These are phyloP conservation scores for Penicillium expansum DNA, from an alignment of 2,329 filamentous ascomycete genomes.

Conservation along the genomic window DNA sequence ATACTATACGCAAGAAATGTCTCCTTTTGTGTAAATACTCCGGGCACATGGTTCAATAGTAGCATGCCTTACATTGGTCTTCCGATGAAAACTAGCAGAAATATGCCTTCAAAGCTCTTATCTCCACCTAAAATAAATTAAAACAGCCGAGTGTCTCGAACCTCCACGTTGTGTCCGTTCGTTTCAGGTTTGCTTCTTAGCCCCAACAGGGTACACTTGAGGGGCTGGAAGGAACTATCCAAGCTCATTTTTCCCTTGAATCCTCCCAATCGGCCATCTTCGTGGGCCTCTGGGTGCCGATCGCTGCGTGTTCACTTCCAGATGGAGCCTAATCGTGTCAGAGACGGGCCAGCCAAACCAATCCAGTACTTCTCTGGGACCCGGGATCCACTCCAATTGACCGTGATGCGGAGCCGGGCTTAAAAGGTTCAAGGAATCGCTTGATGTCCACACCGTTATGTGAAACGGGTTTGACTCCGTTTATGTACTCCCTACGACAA, in stretches of 20 bases:
- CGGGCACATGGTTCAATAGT: constrained; percentile 10
- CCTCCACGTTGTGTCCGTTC: constrained; percentile 3
- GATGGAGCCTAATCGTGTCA: constrained; percentile 8
- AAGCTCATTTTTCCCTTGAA: background rate
- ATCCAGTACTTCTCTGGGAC: constrained; percentile 10
- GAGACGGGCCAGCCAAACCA: constrained; percentile 17
- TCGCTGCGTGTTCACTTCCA: constrained; percentile 10
- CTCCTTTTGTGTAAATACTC: background rate
- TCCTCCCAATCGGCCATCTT: background rate
- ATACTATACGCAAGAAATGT: background rate
- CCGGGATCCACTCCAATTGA: constrained; percentile 3
- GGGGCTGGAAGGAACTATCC: background rate
- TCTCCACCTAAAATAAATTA: background rate
- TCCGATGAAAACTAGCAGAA: background rate
- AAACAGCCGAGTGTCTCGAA: background rate
- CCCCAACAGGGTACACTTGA: background rate
- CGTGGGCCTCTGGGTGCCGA: constrained; percentile 7
- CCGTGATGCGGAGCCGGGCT: background rate
- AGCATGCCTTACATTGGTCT: background rate
- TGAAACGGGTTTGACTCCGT: background rate
- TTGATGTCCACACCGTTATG: background rate
- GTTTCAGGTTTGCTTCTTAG: constrained; percentile 13
- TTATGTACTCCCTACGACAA: background rate
- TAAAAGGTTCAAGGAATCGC: background rate
- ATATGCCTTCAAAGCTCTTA: background rate